Conservation (phyloP, 768 basidiomycete genomes). For the Boletus subcaerulescens region DNA sequence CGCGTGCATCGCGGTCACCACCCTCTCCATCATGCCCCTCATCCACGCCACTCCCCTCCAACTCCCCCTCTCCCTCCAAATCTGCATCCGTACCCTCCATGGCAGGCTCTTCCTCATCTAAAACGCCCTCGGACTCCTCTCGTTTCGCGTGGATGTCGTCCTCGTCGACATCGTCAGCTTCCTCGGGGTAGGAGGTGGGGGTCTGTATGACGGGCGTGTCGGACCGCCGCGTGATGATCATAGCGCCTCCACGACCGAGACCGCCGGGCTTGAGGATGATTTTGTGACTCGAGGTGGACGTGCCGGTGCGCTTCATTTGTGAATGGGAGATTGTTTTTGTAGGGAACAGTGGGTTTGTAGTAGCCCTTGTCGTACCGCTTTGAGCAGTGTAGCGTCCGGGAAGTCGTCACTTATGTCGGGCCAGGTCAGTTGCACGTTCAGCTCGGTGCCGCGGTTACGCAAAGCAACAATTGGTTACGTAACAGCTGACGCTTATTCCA, state of each 20-base stretch:
- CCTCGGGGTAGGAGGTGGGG: slow-evolving; percentile 17
- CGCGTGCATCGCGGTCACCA: slow-evolving; percentile 34
- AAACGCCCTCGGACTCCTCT: slow-evolving; percentile 30
- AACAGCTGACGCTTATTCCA: neutral
- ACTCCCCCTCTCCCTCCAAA: slow-evolving; percentile 28
- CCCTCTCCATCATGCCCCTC: slow-evolving; percentile 33
- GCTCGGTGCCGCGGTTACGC: no score
- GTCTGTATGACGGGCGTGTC: slow-evolving; percentile 19
- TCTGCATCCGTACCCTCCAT: slow-evolving; percentile 27
- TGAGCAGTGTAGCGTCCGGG: no score
- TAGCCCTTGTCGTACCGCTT: neutral
- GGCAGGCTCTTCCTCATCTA: slow-evolving; percentile 32
- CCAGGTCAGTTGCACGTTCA: no score
- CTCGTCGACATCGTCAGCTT: slow-evolving; percentile 22
- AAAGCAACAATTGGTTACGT: slow-evolving; percentile 12
- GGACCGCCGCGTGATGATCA: slow-evolving; percentile 25
- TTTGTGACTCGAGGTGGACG: slow-evolving; percentile 29
- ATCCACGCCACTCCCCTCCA: slow-evolving; percentile 30
- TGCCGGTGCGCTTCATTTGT: slow-evolving; percentile 23
- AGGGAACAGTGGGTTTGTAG: neutral
- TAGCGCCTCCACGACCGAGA: slow-evolving; percentile 26
- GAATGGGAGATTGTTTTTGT: neutral
- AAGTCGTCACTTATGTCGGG: no score
- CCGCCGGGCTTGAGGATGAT: slow-evolving; percentile 43
- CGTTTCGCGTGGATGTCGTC: slow-evolving; percentile 28